phyloP scores from a whole-genome alignment of 2,329 filamentous ascomycete genomes.

The Hawksworthiomyces lignivorus region DNA sequence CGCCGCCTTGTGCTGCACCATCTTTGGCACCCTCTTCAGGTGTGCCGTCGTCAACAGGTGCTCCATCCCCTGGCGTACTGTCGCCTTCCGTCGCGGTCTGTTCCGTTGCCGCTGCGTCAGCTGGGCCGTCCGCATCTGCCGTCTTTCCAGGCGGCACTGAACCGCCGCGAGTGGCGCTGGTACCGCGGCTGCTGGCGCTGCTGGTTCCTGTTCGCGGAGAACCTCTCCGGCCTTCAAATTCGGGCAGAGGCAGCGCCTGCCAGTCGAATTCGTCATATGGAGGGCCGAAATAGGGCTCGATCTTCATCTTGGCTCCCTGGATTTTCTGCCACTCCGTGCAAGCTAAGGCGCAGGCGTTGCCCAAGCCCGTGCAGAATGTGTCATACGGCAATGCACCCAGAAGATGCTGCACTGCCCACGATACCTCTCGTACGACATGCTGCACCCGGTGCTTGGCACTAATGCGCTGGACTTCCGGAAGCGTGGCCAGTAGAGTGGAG shows the following conservation, averaged over 20 bases:
- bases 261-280: conserved; percentile 28
- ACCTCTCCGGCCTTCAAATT: conserved; percentile 15
- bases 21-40: neutral
- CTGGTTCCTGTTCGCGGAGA: neutral
- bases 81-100: neutral
- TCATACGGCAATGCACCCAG: conserved; percentile 24
- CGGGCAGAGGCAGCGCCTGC: conserved; percentile 26
- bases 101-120: conserved; percentile 7
- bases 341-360: conserved; percentile 21
- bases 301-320: conserved; percentile 24
- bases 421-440: conserved; percentile 26
- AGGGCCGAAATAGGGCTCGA: conserved; percentile 29
- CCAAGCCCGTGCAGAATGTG: conserved; percentile 22
- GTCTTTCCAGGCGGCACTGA: conserved; percentile 1
- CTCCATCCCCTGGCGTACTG: neutral
- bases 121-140: neutral
- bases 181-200: neutral
- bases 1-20: neutral
- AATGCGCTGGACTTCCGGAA: conserved; percentile 23
- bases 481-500: conserved; percentile 22
- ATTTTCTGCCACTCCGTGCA: conserved; percentile 26
- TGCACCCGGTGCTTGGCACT: conserved; percentile 22
- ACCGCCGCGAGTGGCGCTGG: neutral
- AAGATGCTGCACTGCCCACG: conserved; percentile 26
- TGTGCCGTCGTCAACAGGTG: neutral